Conservation (phyloP, 176 grass and related monocot species). For the Avena atlantica region DNA sequence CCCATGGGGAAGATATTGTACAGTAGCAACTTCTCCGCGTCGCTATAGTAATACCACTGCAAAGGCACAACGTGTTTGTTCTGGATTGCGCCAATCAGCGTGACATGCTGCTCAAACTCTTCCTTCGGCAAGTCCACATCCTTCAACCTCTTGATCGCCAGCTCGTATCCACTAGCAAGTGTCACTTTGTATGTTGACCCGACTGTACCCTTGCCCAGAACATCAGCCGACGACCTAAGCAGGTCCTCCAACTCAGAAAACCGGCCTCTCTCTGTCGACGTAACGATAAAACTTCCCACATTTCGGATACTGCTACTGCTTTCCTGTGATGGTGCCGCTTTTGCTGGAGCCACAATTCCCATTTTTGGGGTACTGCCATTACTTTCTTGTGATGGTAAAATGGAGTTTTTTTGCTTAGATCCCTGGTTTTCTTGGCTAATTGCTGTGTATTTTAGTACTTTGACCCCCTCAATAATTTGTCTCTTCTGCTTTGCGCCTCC, state of each 20-base stretch:
- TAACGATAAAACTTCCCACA: not conserved
- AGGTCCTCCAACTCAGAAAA: constrained; percentile 52
- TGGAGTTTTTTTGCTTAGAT: too few relatives aligned
- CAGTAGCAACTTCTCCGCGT: constrained; percentile 47
- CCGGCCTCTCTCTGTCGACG: not conserved
- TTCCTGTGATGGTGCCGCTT: not conserved
- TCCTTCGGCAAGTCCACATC: constrained; percentile 30
- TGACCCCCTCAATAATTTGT: too few relatives aligned
- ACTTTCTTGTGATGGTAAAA: not conserved
- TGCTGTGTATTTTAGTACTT: too few relatives aligned
- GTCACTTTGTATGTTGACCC: constrained; percentile 61
- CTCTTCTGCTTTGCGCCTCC: too few relatives aligned
- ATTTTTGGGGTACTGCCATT: not conserved
- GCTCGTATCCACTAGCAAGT: constrained; percentile 34
- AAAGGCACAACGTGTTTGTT: constrained; percentile 54
- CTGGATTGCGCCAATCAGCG: constrained; percentile 37
- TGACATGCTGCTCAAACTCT: constrained; percentile 43
- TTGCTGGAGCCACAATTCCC: not conserved
- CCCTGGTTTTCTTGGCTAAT: too few relatives aligned
- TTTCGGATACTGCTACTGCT: not conserved
- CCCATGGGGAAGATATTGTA: constrained; percentile 57
- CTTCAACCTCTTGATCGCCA: constrained; percentile 53
- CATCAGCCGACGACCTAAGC: constrained; percentile 37
- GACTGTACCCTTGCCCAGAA: constrained; percentile 59
- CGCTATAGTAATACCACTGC: constrained; percentile 44